phyloP scores from a whole-genome alignment of 805 yeast genomes.

The Tetrapisispora iriomotensis region DNA sequence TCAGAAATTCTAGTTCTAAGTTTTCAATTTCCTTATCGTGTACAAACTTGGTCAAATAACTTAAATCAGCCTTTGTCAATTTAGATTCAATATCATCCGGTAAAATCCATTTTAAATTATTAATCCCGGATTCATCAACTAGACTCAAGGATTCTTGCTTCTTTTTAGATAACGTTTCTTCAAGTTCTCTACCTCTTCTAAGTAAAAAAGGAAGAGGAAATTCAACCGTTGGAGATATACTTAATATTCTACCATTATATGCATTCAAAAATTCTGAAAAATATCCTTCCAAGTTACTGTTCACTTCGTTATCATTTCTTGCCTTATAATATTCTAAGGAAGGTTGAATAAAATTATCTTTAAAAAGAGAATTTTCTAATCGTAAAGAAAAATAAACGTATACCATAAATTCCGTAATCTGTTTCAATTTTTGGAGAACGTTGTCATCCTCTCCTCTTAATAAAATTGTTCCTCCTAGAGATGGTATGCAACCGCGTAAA shows the following conservation, averaged over 20 bases:
- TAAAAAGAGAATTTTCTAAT: constrained; percentile 65
- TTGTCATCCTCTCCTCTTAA: constrained; percentile 71
- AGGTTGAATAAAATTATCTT: constrained; percentile 55
- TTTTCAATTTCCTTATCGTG: constrained; percentile 25
- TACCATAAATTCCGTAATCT: constrained; percentile 69
- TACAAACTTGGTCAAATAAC: constrained; percentile 26
- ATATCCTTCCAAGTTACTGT: constrained; percentile 20
- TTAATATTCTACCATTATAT: constrained; percentile 46
- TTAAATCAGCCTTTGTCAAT: constrained; percentile 26
- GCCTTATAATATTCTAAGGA: constrained; percentile 31
- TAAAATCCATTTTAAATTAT: constrained; percentile 6
- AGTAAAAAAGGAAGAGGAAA: constrained; percentile 63
- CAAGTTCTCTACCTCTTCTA: constrained; percentile 44
- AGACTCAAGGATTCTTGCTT: constrained; percentile 11
- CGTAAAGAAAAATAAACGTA: constrained; percentile 69
- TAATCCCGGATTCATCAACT: constrained; percentile 18
- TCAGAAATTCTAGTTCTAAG: constrained; percentile 25
- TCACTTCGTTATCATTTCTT: constrained; percentile 11
- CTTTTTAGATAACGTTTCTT: constrained; percentile 28
- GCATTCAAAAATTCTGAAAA: constrained; percentile 32
- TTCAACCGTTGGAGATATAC: constrained; percentile 77
- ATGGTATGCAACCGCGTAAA: constrained; percentile 64
- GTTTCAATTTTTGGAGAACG: constrained; percentile 55
- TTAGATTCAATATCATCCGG: constrained; percentile 19
- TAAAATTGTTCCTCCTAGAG: constrained; percentile 74